These are phyloP conservation scores for Setomelanomma holmii DNA, from an alignment of 2,329 filamentous ascomycete genomes.

Conservation along the genomic window DNA sequence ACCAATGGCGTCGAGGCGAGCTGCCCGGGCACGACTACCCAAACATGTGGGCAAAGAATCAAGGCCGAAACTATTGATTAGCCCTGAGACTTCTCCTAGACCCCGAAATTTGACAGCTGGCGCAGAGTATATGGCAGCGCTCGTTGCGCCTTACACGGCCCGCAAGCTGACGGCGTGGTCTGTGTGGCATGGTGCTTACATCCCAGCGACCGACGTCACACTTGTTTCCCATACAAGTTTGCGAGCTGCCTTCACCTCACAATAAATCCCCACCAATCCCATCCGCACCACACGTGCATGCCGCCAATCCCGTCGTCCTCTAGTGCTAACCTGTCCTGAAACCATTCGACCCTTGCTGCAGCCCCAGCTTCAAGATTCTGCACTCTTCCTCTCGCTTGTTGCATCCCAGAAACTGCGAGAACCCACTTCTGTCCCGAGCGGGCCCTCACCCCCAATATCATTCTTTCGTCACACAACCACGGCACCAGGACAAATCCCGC, in stretches of 20 bases:
- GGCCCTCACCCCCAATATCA: conserved; percentile 34
- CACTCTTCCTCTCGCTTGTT: conserved; percentile 15
- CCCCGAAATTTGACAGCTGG: background rate
- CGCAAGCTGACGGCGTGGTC: conserved; percentile 3
- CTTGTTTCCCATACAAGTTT: conserved; percentile 18
- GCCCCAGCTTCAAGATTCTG: conserved; percentile 13
- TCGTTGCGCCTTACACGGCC: background rate
- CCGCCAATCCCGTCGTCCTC: conserved; percentile 17
- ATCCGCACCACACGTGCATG: conserved; percentile 17
- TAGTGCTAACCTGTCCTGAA: conserved; percentile 15
- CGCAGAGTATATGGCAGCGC: background rate
- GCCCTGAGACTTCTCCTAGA: background rate
- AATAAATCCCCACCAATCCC: conserved; percentile 7
- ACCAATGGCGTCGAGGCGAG: conserved; percentile 18
- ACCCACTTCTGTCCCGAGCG: conserved; percentile 31
- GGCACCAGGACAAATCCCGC: background rate
- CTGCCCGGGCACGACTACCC: background rate
- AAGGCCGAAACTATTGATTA: background rate
- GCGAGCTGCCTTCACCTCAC: conserved; percentile 8
- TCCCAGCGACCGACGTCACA: conserved; percentile 33
- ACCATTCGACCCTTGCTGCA: conserved; percentile 19
- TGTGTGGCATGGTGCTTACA: conserved; percentile 5
- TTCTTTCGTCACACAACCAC: conserved; percentile 37
- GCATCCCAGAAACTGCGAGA: conserved; percentile 37
- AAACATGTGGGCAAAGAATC: background rate